Conservation (phyloP, 148 eudicot species). For the Selenicereus undatus region DNA sequence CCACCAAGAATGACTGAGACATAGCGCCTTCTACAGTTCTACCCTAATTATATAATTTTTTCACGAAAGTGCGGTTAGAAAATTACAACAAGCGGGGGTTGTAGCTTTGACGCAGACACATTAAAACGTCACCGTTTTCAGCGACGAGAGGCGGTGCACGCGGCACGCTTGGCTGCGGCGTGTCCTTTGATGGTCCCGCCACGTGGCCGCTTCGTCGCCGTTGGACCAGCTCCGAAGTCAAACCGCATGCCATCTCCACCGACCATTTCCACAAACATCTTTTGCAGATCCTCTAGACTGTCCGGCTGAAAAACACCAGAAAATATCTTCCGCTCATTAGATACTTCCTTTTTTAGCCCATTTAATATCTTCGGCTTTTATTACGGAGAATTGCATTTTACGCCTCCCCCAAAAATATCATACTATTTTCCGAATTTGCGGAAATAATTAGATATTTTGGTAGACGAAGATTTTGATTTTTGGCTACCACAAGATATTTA, state of each 20-base stretch:
- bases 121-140: constrained; percentile 6
- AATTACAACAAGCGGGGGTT: background rate
- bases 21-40: background rate
- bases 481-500: background rate
- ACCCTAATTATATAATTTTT: background rate
- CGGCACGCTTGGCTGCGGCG: constrained; percentile 28
- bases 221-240: constrained; percentile 35
- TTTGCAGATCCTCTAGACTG: constrained; percentile 80
- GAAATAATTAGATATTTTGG: no score
- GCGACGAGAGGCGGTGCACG: constrained; percentile 24
- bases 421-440: background rate
- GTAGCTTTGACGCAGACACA: background rate
- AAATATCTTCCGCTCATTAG: background rate
- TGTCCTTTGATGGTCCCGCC: constrained; percentile 28
- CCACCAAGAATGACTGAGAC: background rate
- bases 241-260: constrained; percentile 60
- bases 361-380: background rate
- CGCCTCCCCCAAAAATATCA: background rate
- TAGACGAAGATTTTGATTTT: no score
- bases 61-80: background rate
- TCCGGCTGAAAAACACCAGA: constrained; percentile 42
- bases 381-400: background rate
- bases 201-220: constrained; percentile 46
- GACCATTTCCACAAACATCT: constrained; percentile 76
- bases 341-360: background rate